Conservation (phyloP, 2,329 filamentous ascomycete species). For the Hypocrella siamensis region DNA sequence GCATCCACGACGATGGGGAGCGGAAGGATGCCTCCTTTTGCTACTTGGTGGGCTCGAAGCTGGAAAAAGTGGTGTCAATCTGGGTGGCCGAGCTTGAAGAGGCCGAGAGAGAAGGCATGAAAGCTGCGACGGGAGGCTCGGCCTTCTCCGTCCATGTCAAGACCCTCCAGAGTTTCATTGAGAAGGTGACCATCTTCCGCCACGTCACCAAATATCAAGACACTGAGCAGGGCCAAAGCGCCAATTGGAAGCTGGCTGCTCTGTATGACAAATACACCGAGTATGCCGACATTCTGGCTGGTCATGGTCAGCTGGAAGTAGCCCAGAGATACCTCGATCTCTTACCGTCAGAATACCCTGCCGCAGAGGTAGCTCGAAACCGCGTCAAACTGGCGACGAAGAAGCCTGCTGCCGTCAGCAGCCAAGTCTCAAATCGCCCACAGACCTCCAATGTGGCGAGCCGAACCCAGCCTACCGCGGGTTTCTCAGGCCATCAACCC, state of each 20-base stretch:
- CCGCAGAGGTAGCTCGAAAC: constrained; percentile 73
- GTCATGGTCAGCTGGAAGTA: constrained; percentile 71
- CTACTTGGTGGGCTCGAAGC: constrained; percentile 85
- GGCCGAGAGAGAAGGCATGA: constrained; percentile 58
- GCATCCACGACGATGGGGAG: constrained; percentile 61
- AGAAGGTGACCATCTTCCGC: constrained; percentile 96
- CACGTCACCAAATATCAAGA: constrained; percentile 87
- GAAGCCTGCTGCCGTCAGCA: constrained; percentile 18
- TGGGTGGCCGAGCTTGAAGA: constrained; percentile 87
- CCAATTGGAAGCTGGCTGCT: constrained; percentile 75
- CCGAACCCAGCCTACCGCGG: constrained; percentile 15
- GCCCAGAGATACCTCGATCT: constrained; percentile 88
- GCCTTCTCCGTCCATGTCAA: constrained; percentile 85
- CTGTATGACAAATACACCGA: constrained; percentile 94
- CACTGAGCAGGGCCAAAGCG: constrained; percentile 49
- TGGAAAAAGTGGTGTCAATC: constrained; percentile 91
- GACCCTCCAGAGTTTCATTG: constrained; percentile 82
- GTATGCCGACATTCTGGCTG: constrained; percentile 87
- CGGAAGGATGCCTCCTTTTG: constrained; percentile 93
- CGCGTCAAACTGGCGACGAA: constrained; percentile 73
- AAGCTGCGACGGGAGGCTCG: constrained; percentile 55
- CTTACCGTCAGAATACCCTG: constrained; percentile 67
- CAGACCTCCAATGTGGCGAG: constrained; percentile 4
- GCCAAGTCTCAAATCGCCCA: constrained; percentile 11
- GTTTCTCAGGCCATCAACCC: constrained; percentile 33